phyloP scores from a whole-genome alignment of 345 rosid species.

The Syzygium aqueum region DNA sequence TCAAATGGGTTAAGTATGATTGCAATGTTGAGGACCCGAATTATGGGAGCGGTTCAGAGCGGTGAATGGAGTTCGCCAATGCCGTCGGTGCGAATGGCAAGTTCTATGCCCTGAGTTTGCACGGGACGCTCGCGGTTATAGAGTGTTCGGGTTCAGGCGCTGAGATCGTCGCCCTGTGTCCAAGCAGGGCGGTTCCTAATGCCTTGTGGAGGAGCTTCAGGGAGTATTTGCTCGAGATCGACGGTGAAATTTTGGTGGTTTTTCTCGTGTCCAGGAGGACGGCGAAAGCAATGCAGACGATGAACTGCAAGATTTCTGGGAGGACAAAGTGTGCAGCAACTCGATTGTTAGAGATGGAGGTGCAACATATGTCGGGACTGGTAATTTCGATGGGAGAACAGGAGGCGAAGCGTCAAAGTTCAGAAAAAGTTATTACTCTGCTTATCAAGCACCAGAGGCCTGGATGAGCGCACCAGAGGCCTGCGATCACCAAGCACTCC shows the following conservation, averaged over 20 bases:
- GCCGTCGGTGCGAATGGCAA: slow-evolving; percentile 16
- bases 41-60: not conserved
- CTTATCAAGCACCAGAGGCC: not conserved
- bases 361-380: not conserved
- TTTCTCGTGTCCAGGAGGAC: slow-evolving; percentile 10
- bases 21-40: slow-evolving; percentile 9
- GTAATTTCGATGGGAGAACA: not conserved
- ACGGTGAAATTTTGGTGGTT: slow-evolving; percentile 10
- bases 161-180: slow-evolving; percentile 1
- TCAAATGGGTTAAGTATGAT: slow-evolving; percentile 12
- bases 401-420: not conserved
- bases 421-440: not conserved
- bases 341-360: not conserved
- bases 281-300: not conserved
- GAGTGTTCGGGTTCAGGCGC: not conserved
- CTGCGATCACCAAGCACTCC: not conserved
- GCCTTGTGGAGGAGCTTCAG: not conserved
- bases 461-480: not conserved
- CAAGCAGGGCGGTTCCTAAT: slow-evolving; percentile 9
- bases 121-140: slow-evolving; percentile 14
- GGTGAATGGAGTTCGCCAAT: slow-evolving; percentile 10
- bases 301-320: slow-evolving; percentile 1
- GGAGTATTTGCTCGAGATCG: slow-evolving; percentile 23
- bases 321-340: not conserved
- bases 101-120: slow-evolving; percentile 20